Percentiles rank a stretch among this genome's conserved stretches.
These are phyloP conservation scores for Solanum tarapatanum DNA, from an alignment of 257 asterid genomes.

Conservation along the genomic window DNA sequence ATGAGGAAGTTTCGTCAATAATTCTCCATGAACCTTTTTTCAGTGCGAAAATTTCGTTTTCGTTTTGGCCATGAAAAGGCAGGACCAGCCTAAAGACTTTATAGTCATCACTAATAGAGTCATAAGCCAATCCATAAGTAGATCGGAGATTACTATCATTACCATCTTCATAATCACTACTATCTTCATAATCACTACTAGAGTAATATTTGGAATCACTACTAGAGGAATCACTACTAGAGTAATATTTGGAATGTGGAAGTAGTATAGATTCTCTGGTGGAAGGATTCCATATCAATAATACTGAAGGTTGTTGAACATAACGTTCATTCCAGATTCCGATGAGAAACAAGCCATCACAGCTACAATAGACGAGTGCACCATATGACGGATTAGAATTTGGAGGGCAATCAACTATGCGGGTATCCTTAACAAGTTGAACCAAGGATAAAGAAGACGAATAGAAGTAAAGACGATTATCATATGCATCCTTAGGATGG, in stretches of 20 bases:
- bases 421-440: not conserved
- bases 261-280: not conserved
- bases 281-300: not conserved
- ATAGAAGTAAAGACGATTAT: not conserved
- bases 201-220: too few relatives aligned
- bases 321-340: not conserved
- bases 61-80: not conserved
- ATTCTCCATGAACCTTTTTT: not conserved
- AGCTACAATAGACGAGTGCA: too few relatives aligned
- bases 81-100: not conserved
- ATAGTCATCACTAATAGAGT: not conserved
- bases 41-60: not conserved
- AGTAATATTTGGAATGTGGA: not conserved
- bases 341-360: not conserved
- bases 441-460: not conserved
- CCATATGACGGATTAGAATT: not conserved
- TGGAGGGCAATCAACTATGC: not conserved
- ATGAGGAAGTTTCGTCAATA: not conserved
- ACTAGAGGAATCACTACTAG: too few relatives aligned
- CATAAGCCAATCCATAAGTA: not conserved
- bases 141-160: not conserved
- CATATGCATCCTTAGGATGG: not conserved
- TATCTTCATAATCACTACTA: too few relatives aligned
- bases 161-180: not conserved
- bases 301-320: not conserved